phyloP scores from a whole-genome alignment of 176 grass and related monocot genomes.

The Poa annua region DNA sequence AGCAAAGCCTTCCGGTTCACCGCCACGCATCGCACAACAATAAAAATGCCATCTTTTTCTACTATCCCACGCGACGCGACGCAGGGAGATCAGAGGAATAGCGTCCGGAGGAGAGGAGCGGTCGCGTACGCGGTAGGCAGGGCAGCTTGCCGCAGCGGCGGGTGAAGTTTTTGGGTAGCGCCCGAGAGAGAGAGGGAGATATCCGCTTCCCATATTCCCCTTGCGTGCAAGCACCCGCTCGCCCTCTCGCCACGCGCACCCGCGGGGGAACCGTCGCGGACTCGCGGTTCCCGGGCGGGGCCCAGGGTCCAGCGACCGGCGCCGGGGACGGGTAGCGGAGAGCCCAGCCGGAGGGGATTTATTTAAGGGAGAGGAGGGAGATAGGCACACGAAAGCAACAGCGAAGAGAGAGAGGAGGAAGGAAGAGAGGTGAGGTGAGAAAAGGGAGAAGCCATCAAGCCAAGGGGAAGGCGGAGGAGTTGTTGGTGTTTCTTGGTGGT shows the following conservation, averaged over 20 bases:
- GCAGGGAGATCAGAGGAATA: background rate
- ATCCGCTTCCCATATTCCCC: constrained; percentile 54
- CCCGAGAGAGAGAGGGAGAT: constrained; percentile 24
- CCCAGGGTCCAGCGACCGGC: background rate
- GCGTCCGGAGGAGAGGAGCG: background rate
- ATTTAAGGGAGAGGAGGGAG: constrained; percentile 70
- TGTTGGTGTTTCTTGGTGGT: constrained; percentile 45
- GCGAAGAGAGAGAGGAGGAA: constrained; percentile 44
- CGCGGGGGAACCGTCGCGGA: background rate
- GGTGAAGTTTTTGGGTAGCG: constrained; percentile 27
- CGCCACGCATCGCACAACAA: background rate
- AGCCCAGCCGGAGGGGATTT: constrained; percentile 47
- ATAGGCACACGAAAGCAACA: constrained; percentile 96
- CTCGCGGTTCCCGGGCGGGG: constrained; percentile 3
- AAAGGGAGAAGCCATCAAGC: constrained; percentile 44
- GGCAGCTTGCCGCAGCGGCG: constrained; percentile 30
- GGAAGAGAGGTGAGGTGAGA: constrained; percentile 11
- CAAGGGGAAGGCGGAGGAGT: constrained; percentile 33
- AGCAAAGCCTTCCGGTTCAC: too few species aligned
- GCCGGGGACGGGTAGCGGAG: constrained; percentile 36
- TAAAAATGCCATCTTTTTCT: background rate
- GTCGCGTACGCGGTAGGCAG: constrained; percentile 13
- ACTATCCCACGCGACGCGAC: background rate
- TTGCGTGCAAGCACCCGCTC: constrained; percentile 79
- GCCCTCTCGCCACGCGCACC: constrained; percentile 49